Conservation (phyloP, 495 filamentous ascomycete genomes). For the Trichoderma asperelloides region DNA sequence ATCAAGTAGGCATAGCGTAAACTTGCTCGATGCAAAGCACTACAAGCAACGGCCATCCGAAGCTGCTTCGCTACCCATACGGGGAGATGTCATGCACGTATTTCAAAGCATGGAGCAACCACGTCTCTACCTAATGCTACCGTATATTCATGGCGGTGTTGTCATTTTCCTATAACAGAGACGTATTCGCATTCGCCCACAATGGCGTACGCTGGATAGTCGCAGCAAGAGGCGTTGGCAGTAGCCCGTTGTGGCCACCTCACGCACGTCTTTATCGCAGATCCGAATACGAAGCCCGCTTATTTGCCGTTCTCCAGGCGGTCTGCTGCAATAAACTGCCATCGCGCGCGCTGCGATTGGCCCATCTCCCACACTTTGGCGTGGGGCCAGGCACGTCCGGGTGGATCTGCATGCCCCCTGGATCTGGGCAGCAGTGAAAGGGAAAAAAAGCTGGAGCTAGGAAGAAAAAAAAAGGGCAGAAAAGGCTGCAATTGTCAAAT, state of each 20-base stretch:
- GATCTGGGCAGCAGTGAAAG: neutral
- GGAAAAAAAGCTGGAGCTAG: no score
- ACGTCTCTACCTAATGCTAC: no score
- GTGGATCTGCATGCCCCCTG: neutral
- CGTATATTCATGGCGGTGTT: neutral
- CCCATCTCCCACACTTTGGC: neutral
- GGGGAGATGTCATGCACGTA: neutral
- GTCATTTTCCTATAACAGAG: neutral
- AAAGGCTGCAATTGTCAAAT: neutral
- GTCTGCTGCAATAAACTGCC: neutral
- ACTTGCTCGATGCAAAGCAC: no score
- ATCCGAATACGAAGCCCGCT: neutral
- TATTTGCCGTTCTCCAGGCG: neutral
- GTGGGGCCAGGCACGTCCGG: neutral
- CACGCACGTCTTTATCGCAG: neutral
- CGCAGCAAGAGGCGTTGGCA: no score
- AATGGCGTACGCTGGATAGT: no score
- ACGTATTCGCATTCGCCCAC: conserved; percentile 5
- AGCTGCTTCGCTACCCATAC: no score
- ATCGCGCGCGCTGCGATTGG: neutral
- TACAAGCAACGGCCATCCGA: no score
- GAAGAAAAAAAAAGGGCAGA: neutral
- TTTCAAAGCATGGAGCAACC: neutral
- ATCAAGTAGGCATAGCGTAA: no score
- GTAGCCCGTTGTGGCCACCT: no score